Percentiles rank a stretch among this genome's conserved stretches.
These are phyloP conservation scores for Xylariaceae sp. DNA, from an alignment of 2,329 filamentous ascomycete species.

Conservation along the genomic window DNA sequence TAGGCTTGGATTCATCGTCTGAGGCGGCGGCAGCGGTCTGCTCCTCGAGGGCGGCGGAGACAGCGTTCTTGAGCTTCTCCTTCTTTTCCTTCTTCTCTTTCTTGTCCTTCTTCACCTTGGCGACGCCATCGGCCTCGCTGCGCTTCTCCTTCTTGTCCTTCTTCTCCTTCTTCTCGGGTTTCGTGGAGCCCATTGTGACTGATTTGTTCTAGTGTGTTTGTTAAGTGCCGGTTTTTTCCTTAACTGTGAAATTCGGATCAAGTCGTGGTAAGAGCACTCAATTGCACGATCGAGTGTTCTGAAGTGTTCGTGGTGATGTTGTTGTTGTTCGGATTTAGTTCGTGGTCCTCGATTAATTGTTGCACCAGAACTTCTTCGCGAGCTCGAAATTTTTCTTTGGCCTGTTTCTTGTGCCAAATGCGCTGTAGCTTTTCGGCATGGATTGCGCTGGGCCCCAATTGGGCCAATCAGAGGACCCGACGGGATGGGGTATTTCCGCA, in stretches of 20 bases:
- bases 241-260: too few relatives aligned
- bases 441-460: constrained; percentile 9
- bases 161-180: constrained; percentile 42
- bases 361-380: constrained; percentile 9
- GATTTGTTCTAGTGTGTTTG: background rate
- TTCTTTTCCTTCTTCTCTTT: constrained; percentile 63
- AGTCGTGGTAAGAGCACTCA: too few relatives aligned
- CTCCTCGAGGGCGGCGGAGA: constrained; percentile 58
- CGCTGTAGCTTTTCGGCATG: constrained; percentile 13
- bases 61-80: constrained; percentile 59
- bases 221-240: background rate
- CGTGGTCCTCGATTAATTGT: background rate
- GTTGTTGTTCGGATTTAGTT: background rate
- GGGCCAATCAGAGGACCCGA: constrained; percentile 20
- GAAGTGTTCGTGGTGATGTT: background rate
- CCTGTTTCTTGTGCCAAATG: constrained; percentile 16
- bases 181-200: constrained; percentile 31
- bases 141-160: constrained; percentile 56
- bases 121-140: constrained; percentile 49
- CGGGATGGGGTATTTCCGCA: constrained; percentile 19
- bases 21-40: constrained; percentile 49
- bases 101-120: constrained; percentile 59
- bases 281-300: too few relatives aligned
- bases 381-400: constrained; percentile 27
- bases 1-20: constrained; percentile 19